Evolutionary conservation across 345 rosid species (phyloP), one percentile per base, ranked within the genome.

Genomic region (Eucalyptus regnans): DNA sequence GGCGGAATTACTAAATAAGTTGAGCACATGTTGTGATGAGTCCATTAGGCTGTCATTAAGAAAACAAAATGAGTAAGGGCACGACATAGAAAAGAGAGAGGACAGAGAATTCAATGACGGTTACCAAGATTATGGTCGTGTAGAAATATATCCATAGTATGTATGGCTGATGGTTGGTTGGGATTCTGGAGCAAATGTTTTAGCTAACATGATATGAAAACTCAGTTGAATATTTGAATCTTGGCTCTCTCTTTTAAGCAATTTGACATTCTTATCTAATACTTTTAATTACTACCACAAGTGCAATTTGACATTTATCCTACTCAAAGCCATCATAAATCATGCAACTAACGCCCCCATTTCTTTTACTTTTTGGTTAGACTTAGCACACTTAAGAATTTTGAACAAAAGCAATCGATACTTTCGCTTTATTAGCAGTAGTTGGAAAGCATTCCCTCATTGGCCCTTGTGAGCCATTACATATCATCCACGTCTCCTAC

Each of bases 91-190:
- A 56, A 56, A 23, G 12, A 56, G 12, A 56, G 12, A 56, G 23
- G 23, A 52, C 23, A 52, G 58, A 18, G 58, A 52, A 52, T 52
- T 18, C 23, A 52, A 9, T 56, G 62, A 22, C 62, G 2, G 12
- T 56, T 56, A 56, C 6, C 29, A 56, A 54, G 62, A 56, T 4
- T 56, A 56, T 56, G 62, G 29, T 56, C 12, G 29, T 56, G 62
- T 56, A 20, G 27, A 22, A 22, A 56, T 20, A 56, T 56, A 9
- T 56, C 0, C 29, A 22, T 56, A 23, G 29, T 56, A 9, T 56
- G 0, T 0, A 23, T 22, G 62, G 62, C 29, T 2, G 5, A 9
- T 9, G 12, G 27, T 0, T 22, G 60, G 27, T 56, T 56, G 27
- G 12, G 25, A 56, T 22, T 9, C 60, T 22, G 12, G 62, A 22